Evolutionary conservation across 2,329 filamentous ascomycete genomes (phyloP), one percentile per base, ranked within the genome.

Genomic region (Fusarium scirpi): DNA sequence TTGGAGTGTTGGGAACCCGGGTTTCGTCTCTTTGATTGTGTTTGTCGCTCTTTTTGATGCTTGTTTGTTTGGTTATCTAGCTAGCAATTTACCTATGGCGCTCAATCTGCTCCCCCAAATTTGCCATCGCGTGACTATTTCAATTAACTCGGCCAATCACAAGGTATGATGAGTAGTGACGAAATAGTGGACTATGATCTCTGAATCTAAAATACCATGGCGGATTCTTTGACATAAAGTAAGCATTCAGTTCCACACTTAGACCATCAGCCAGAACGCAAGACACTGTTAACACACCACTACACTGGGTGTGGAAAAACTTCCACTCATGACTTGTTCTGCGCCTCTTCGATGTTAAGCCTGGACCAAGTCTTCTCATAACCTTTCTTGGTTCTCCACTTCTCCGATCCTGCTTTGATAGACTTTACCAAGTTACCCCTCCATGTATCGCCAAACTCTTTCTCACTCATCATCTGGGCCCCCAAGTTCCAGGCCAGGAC

Each of bases 401-500:
- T 66, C 49, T 78, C 74, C 6, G 74, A 62, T 5, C 69, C 34
- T 7, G 45, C 34, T 22, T 68, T 66, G 0, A 76, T 56, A 2
- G 58, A 56, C 3, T 58, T 48, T 5, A 64, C 63, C 10, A 72
- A 57, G 0, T 8, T 25, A 15, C 70, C 66, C 29, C 67, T 66
- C 73, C 74, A 76, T 3, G 65, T 59, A 15, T 62, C 64, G 25
- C 44, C 52, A 16, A 43, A 34, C 2, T 76, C 72, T 5, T 62
- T 41, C 12, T 48, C 38, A 1, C 62, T 51, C 29, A 68, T 65
- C 4, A 65, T 34, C 41, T 66, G 41, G 2, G 64, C 52, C 1
- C 81, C 83, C 34, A 80, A 77, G 2, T 76, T 64, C 85, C 84
- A 87, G 1, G 76, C 72, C 8, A 86, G 60, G 5, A 82, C 67